Conservation (phyloP, 768 basidiomycete genomes). For the Phylloporus rhodoxanthus region DNA sequence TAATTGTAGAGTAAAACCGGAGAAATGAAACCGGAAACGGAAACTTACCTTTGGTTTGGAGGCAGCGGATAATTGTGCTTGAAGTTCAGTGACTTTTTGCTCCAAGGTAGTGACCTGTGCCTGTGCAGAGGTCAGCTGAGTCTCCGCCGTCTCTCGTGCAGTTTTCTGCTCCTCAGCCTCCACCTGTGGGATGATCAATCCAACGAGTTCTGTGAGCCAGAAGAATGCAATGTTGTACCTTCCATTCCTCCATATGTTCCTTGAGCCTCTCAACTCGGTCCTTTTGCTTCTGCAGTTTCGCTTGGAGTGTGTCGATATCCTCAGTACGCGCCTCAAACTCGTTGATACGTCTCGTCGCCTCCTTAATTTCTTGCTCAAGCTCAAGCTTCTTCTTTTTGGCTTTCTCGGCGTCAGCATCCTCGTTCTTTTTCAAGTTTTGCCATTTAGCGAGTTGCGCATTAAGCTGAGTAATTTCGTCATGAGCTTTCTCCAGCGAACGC, state of each 20-base stretch:
- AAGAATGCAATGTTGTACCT: conserved; percentile 32
- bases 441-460: conserved; percentile 63
- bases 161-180: conserved; percentile 34
- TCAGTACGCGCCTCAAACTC: conserved; percentile 25
- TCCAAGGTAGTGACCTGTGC: conserved; percentile 23
- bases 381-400: conserved; percentile 50
- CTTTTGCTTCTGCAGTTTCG: conserved; percentile 40
- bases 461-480: conserved; percentile 49
- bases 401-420: conserved; percentile 51
- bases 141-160: conserved; percentile 33
- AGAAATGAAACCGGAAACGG: conserved; percentile 5
- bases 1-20: background rate
- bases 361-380: conserved; percentile 49
- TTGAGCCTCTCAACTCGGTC: conserved; percentile 40
- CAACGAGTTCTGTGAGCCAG: background rate
- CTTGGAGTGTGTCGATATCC: conserved; percentile 28
- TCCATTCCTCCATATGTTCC: conserved; percentile 37
- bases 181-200: conserved; percentile 27
- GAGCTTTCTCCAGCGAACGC: conserved; percentile 50
- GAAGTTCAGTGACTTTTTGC: conserved; percentile 41
- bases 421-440: conserved; percentile 61
- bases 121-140: conserved; percentile 32
- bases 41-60: conserved; percentile 23
- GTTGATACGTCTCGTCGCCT: conserved; percentile 35
- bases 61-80: conserved; percentile 38